Base-by-base conservation (phyloP, 352 stramenopile species). In the Phytophthora citrophthora region DNA sequence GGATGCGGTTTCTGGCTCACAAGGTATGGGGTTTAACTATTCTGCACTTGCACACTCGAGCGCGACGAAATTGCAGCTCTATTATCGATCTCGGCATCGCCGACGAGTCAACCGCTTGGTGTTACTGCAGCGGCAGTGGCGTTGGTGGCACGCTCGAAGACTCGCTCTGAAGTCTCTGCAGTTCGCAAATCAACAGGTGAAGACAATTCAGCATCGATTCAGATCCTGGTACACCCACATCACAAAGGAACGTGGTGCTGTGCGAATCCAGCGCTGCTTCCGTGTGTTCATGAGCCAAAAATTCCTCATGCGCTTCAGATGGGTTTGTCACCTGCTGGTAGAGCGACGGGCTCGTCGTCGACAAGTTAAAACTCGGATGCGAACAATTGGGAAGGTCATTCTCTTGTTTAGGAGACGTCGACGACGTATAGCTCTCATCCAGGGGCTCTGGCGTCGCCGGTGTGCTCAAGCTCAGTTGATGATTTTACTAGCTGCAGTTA, bases 211-310 rank as follows among this genome's bases (percentile, higher is more conserved):
- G 48, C 74, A 59, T 10, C 27, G 20, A 1, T 86, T 82, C 52
- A 69, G 60, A 43, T n/a, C 34, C 12, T 78, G 57, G 40, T 72
- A 72, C 23, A 26, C 13, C 1, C 50, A 43, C 0, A 50, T 65
- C 12, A 60, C 50, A 1, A 55, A 64, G 4, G 24, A 54, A 2
- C 63, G 45, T 5, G 66, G 76, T 10, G 77, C 70, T 1, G 39
- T 44, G 9, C 74, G 68, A 6, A 81, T 86, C 27, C 75, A 86
- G 38, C 60, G 40, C 12, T 86, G 63, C 27, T 83, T 89, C 24
- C 76, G 77, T 0, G 40, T 79, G 13, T 83, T 76, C 32, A 40
- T 67, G 20, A 59, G 44, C 39, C 76, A 86, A 36, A 84, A 77
- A 32, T 58, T 75, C 13, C 44, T 83, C 13, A 46, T 78, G 4